Base-by-base conservation (phyloP, 768 basidiomycete species). In the Boletus tylopilopsis region DNA sequence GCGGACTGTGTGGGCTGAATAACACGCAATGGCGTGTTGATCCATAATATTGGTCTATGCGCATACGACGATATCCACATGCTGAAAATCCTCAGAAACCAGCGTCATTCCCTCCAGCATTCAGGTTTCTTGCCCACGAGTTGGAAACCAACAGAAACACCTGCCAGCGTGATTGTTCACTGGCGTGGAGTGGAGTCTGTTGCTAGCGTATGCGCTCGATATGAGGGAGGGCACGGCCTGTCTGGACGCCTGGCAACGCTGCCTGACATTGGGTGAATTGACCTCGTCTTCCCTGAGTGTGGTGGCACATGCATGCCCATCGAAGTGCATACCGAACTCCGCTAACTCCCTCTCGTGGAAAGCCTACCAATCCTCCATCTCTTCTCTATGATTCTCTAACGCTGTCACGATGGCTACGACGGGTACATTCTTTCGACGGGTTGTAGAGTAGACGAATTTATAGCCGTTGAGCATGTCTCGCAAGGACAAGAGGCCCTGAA, bases 301-400 rank as follows among this genome's bases (percentile, higher is more conserved):
- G 22, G 73, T 74, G 49, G 74, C 63, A 49, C 71, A 73, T 6
- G 71, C 73, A 47, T 71, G 69, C 7, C 61, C 70, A 29, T 54
- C 52, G 41, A 73, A 71, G 38, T 53, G 47, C 64, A 73, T 67
- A 29, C 59, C 61, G 51, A 65, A 58, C 40, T 11, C 33, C 25
- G 49, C 32, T 36, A 72, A 59, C 48, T 66, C 67, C 33, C 34
- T 36, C 32, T 58, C 55, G 45, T 73, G 73, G 25, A 57, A 51
- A 13, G 42, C 42, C 73, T 71, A 73, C 73, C 53, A 69, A 54
- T 49, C 54, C 21, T 34, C 39, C 64, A 66, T 68, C 37, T 62
- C 49, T 9, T 27, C 36, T 13, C 64, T 64, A 27, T 73, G 58
- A 47, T 72, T 65, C 58, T 73, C 72, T 51, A 73, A 42, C 1